These are phyloP conservation scores for Globisporangium apiculatum DNA, from an alignment of 352 stramenopile genomes.

Conservation along the genomic window DNA sequence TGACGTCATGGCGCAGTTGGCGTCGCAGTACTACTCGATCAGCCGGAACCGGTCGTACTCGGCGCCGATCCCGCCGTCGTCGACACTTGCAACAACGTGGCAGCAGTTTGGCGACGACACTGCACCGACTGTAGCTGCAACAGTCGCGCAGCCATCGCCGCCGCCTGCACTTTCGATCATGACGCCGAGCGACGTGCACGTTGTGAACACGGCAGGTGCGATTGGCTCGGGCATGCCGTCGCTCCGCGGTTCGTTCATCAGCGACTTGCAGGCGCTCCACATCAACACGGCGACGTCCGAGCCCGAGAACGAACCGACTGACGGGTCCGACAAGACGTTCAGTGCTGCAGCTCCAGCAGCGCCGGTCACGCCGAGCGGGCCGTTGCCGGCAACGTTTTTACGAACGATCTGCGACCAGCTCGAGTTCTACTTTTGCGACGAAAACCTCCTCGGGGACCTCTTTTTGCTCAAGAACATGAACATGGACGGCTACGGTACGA, in stretches of 20 bases:
- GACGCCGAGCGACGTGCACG: constrained; percentile 20
- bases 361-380: constrained; percentile 9
- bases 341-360: no score
- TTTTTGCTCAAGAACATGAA: constrained; percentile 90
- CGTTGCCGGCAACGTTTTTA: constrained; percentile 74
- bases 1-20: constrained; percentile 79
- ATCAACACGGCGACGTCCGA: constrained; percentile 23
- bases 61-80: constrained; percentile 57
- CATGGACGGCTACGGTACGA: constrained; percentile 67
- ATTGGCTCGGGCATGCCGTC: constrained; percentile 54
- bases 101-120: constrained; percentile 49
- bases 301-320: constrained; percentile 34
- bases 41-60: constrained; percentile 68
- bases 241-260: constrained; percentile 20
- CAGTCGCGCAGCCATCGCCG: constrained; percentile 20
- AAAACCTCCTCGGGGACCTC: constrained; percentile 80
- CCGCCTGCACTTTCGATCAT: constrained; percentile 45
- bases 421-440: constrained; percentile 87
- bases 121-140: constrained; percentile 10
- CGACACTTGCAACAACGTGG: constrained; percentile 40
- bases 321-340: constrained; percentile 20
- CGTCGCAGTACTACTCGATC: constrained; percentile 72
- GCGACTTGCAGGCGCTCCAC: constrained; percentile 43
- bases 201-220: constrained; percentile 33
- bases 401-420: constrained; percentile 84